Base-by-base conservation (phyloP, 352 stramenopile genomes). In the Globisporangium paroecandrum region DNA sequence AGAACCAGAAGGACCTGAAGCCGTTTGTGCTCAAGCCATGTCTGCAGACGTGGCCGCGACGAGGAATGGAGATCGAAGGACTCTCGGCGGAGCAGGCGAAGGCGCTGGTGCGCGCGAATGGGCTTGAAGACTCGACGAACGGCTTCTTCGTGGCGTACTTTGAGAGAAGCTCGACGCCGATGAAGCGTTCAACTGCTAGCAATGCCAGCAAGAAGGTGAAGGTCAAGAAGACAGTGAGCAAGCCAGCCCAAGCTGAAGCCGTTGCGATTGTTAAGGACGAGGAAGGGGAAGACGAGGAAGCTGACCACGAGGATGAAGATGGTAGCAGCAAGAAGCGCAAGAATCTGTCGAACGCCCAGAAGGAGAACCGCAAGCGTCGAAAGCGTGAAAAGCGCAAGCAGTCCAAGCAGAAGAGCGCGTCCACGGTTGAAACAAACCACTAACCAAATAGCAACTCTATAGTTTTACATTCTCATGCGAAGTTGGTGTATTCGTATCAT, bases 71-170 rank as follows among this genome's bases (percentile, higher is more conserved):
- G 32, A 73, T 87, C 34, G 73, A 79, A 18, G 85, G 85, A 4
- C 71, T 98, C 20, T 79, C 74, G 1, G 69, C 69, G 6, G 76
- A 85, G 13, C 75, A 98, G 54, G 78, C 89, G 6, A 73, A 85
- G n/a, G 81, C 80, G 68, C 74, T 99, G 10, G 93, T 99, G 58
- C 84, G 97, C 27, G 94, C 91, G 10, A 88, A 98, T 75, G 84
- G 89, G 1, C 81, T 96, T 46, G 93, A 98, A 57, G 93, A 99
- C 76, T 87, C 83, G 51, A 98, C 96, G 4, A 98, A 98, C 75
- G 97, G 96, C 24, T 99, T 99, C 75, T 99, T 99, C 70, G 95
- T 99, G 4, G 85, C 90, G 34, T 98, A 97, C 75, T 98, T 99
- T 76, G 91, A 98, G 67, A 85, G 95, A 5, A 60, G 68, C 4